Base-by-base conservation (phyloP, 352 stramenopile species). In the Pythium biforme region DNA sequence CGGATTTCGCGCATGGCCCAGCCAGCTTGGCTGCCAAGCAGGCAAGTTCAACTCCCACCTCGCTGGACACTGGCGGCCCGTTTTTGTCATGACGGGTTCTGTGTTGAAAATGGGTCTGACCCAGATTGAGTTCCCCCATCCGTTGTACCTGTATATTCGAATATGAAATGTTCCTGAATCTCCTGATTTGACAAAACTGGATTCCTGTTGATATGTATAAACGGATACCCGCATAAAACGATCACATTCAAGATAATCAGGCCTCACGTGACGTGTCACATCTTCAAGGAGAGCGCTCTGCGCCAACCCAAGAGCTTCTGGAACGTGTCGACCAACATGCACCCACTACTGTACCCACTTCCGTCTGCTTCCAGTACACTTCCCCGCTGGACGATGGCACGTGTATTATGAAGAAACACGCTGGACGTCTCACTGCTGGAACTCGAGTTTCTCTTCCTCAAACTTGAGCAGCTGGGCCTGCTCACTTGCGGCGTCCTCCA, bases 381-480 rank as follows among this genome's bases (percentile, higher is more conserved):
- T 39, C 4, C 14, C 12, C 9, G 15, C 47, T 37, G 29, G 11
- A 54, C 47, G 12, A 11, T n/a, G 12, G 19, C 46, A 52, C 26
- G 46, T 11, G 14, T 14, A 50, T 10, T 5, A 26, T 64, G 27
- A 27, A 19, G 20, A 53, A 15, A 25, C 27, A 43, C 34, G 20
- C 55, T 59, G 6, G n/a, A 33, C 31, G 15, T 34, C 20, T 60
- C 43, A 78, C 20, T 55, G 27, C 26, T 79, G 72, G 26, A 77
- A 60, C 45, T 84, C 68, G 12, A 79, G 74, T 53, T 63, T 72
- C 41, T 72, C 53, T 26, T 67, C 58, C 26, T 71, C 64, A 22
- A 59, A 60, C 51, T 64, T 57, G 55, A 71, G 64, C 53, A 72
- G 46, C 43, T 52, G 55, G 45, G 52, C 26, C 50, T 72, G 34